These are phyloP conservation scores for Oryza australiensis DNA, from an alignment of 176 grass and related monocot species.

Conservation along the genomic window DNA sequence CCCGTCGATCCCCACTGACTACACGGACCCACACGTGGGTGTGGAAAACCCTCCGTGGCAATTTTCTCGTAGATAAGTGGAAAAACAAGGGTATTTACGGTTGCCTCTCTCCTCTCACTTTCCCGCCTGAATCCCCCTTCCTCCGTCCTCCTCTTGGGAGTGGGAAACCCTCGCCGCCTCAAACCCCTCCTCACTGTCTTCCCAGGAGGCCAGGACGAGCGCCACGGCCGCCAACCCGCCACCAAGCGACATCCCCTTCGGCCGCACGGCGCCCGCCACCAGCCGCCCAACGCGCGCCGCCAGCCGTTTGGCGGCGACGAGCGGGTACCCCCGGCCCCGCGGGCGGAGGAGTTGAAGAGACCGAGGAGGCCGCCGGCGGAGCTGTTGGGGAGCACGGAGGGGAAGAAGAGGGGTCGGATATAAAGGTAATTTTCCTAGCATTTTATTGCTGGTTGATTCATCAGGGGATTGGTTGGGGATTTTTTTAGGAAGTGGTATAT, in stretches of 20 bases:
- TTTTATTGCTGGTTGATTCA: background rate
- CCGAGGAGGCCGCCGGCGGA: constrained; percentile 59
- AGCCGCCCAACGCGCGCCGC: background rate
- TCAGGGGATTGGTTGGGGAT: background rate
- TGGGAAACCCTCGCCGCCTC: background rate
- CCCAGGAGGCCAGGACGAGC: too few relatives aligned
- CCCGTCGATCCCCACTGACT: background rate
- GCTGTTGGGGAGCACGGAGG: constrained; percentile 50
- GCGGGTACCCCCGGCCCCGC: background rate
- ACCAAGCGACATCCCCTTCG: too few relatives aligned
- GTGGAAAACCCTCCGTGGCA: background rate
- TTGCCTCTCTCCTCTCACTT: background rate
- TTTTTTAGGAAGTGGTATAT: background rate
- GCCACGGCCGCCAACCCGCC: too few relatives aligned
- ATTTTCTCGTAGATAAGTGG: background rate
- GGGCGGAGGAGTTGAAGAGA: constrained; percentile 56
- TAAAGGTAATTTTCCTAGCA: background rate
- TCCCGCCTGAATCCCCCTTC: constrained; percentile 59
- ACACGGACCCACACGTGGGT: background rate
- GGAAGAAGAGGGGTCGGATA: background rate
- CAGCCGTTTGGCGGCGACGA: constrained; percentile 58
- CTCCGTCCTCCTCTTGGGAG: background rate
- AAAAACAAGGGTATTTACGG: background rate
- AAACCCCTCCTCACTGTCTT: too few relatives aligned
- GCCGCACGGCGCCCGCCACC: too few relatives aligned